Percentiles rank a stretch among this genome's conserved stretches.
These are phyloP conservation scores for Tagetes erecta DNA, from an alignment of 129 eudicot genomes.

Conservation along the genomic window DNA sequence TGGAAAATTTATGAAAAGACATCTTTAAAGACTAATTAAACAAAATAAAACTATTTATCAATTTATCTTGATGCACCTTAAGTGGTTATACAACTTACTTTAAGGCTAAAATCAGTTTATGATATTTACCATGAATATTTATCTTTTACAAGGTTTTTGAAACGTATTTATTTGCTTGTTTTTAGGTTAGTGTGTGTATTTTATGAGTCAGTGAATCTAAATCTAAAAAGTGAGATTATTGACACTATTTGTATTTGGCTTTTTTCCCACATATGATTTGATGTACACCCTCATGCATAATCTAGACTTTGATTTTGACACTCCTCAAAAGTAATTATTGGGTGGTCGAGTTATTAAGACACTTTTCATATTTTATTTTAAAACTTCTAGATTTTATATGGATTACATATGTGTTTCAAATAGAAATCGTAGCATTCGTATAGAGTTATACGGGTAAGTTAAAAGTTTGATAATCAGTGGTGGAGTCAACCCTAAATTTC, in stretches of 20 bases:
- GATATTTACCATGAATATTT: neutral
- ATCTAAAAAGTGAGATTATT: slow-evolving; percentile 24
- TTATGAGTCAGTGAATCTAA: slow-evolving; percentile 26
- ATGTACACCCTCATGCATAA: slow-evolving; percentile 18
- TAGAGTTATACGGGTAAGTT: too few species aligned
- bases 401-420: too few species aligned
- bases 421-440: too few species aligned
- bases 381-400: too few species aligned
- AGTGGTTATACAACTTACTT: neutral
- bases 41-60: too few species aligned
- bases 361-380: too few species aligned
- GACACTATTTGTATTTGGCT: slow-evolving; percentile 11
- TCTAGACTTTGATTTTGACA: slow-evolving; percentile 32
- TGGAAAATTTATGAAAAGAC: too few species aligned
- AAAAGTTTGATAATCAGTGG: too few species aligned
- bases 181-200: slow-evolving; percentile 12
- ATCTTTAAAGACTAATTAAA: too few species aligned
- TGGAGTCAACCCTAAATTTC: too few species aligned
- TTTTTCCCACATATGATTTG: slow-evolving; percentile 16
- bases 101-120: neutral
- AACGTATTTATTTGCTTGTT: neutral
- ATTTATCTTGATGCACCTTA: neutral
- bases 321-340: slow-evolving; percentile 15
- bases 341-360: too few species aligned
- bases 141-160: neutral